These are phyloP conservation scores for Pseudogymnoascus sp. DNA, from an alignment of 2,329 filamentous ascomycete species.

Conservation along the genomic window DNA sequence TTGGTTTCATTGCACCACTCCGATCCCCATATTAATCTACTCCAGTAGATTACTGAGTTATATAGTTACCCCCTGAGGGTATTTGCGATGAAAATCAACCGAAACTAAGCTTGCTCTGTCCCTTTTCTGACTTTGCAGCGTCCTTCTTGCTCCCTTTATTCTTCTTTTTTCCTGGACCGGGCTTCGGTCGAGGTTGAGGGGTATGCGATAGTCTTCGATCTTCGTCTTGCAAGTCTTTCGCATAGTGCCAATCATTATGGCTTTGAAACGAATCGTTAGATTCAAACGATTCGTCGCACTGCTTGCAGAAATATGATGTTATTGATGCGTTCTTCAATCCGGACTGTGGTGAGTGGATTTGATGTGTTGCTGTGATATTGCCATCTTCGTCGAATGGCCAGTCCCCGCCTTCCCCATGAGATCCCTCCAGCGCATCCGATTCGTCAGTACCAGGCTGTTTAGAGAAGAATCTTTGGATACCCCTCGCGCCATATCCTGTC, in stretches of 20 bases:
- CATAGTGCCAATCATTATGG: constrained; percentile 92
- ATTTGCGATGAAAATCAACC: constrained; percentile 28
- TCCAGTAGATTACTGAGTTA: not conserved
- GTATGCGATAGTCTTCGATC: constrained; percentile 19
- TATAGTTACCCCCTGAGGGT: not conserved
- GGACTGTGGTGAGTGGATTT: not conserved
- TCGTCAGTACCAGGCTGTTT: constrained; percentile 17
- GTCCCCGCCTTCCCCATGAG: constrained; percentile 12
- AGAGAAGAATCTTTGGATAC: constrained; percentile 26
- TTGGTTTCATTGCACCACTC: not conserved
- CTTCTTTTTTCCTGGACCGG: not conserved
- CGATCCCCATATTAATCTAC: not conserved
- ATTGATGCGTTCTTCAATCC: not conserved
- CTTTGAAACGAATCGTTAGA: constrained; percentile 53
- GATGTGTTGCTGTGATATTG: not conserved
- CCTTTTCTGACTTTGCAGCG: constrained; percentile 29
- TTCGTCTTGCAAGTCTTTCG: constrained; percentile 66
- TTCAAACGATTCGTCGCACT: constrained; percentile 55
- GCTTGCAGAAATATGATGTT: constrained; percentile 39
- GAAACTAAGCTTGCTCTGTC: constrained; percentile 53
- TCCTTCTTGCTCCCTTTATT: not conserved
- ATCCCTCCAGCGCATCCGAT: constrained; percentile 24
- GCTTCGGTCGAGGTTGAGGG: constrained; percentile 17
- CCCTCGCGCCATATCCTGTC: constrained; percentile 18
- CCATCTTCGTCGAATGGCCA: not conserved